Percentiles rank a stretch among this genome's conserved stretches.
Conservation (phyloP, 306 rosid genomes). For the Fragaria nilgerrensis region DNA sequence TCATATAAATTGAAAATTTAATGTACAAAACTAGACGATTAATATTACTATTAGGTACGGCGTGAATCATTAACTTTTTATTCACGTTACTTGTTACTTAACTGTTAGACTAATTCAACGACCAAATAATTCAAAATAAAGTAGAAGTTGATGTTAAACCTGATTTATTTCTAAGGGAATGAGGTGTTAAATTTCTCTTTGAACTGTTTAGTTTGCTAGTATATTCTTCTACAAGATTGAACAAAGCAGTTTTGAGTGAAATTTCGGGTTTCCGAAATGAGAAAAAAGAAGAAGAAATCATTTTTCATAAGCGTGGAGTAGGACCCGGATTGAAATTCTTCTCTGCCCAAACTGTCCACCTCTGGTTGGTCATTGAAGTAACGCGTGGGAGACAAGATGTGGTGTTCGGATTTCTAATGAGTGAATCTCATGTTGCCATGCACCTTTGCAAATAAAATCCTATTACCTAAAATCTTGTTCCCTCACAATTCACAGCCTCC, state of each 20-base stretch:
- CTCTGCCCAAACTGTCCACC: constrained; percentile 19
- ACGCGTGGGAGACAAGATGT: constrained; percentile 34
- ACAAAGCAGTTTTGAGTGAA: background rate
- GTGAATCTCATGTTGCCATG: constrained; percentile 18
- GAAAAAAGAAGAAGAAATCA: background rate
- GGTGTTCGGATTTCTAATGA: constrained; percentile 15
- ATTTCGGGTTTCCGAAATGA: background rate
- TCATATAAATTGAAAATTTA: no score
- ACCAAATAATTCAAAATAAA: no score
- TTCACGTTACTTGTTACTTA: no score
- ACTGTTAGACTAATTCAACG: no score
- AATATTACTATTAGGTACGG: no score
- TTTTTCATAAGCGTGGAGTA: background rate
- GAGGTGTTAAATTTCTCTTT: background rate
- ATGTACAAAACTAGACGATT: no score
- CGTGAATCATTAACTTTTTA: no score
- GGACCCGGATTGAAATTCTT: constrained; percentile 14
- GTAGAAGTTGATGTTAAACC: no score
- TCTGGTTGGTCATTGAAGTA: constrained; percentile 32
- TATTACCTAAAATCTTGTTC: constrained; percentile 39
- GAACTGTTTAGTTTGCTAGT: background rate
- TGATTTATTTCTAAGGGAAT: no score
- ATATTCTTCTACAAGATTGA: background rate
- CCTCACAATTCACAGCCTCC: constrained; percentile 15
- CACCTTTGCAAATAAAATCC: constrained; percentile 27